Evolutionary conservation across 148 eudicot species (phyloP).

Genomic region (Mesembryanthemum crystallinum): DNA sequence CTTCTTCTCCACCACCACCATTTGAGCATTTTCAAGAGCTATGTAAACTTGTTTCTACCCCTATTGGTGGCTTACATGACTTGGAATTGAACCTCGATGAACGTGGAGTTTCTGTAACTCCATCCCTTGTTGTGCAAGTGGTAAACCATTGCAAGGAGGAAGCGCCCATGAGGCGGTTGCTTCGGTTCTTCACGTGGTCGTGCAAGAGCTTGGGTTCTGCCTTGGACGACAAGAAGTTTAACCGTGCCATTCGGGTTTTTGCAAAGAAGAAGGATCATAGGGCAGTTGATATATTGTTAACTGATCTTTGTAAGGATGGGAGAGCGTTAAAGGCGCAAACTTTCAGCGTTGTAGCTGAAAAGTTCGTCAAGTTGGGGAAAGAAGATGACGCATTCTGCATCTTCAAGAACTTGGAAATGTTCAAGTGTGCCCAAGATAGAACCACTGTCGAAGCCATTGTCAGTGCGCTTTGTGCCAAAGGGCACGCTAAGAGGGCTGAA

Average conservation of each 20-base stretch:
- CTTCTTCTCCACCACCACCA: not conserved
- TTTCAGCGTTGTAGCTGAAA: constrained; percentile 44
- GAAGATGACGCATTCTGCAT: constrained; percentile 65
- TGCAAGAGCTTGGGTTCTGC: constrained; percentile 35
- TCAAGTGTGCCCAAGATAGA: constrained; percentile 49
- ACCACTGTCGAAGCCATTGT: constrained; percentile 48
- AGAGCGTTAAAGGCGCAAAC: constrained; percentile 48
- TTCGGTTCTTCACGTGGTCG: constrained; percentile 66
- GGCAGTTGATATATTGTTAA: constrained; percentile 49
- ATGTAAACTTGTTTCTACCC: constrained; percentile 42
- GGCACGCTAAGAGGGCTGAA: constrained; percentile 58
- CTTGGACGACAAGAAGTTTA: constrained; percentile 43
- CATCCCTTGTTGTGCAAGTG: constrained; percentile 47
- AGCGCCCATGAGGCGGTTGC: constrained; percentile 45
- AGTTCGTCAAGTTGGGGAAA: constrained; percentile 48
- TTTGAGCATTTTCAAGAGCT: constrained; percentile 32
- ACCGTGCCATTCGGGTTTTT: constrained; percentile 46
- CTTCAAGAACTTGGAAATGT: constrained; percentile 52
- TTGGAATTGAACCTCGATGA: constrained; percentile 45
- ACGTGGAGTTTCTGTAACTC: constrained; percentile 28
- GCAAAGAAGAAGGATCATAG: constrained; percentile 51
- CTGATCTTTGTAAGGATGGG: constrained; percentile 45
- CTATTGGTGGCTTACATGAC: constrained; percentile 51
- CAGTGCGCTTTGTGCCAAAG: constrained; percentile 51
- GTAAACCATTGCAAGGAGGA: constrained; percentile 50